Evolutionary conservation across 202 grass and related monocot species (phyloP).

Genomic region (Zoysia matrella): DNA sequence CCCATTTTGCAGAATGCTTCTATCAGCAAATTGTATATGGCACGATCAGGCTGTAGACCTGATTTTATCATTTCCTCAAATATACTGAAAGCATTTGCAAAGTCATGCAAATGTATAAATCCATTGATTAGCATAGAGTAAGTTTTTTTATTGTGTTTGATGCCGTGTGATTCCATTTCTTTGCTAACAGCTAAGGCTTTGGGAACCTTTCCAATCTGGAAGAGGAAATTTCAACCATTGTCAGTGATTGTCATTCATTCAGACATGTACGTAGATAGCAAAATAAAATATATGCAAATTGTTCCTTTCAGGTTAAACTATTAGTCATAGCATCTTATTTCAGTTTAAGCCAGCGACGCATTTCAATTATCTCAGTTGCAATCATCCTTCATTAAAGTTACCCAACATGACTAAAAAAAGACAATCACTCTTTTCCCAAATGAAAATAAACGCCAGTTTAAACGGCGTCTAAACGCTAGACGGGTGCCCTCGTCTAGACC

Average conservation of each 20-base stretch:
- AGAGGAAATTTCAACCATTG: constrained; percentile 10
- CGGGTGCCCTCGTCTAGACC: too few relatives aligned
- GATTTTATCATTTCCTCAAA: constrained; percentile 94
- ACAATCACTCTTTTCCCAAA: background rate
- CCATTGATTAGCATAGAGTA: constrained; percentile 98
- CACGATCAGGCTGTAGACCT: constrained; percentile 77
- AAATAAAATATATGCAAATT: background rate
- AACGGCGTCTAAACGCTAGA: too few relatives aligned
- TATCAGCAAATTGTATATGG: constrained; percentile 88
- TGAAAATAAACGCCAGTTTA: too few relatives aligned
- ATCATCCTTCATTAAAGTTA: background rate
- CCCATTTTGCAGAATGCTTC: constrained; percentile 96
- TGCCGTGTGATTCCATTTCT: constrained; percentile 78
- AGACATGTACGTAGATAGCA: background rate
- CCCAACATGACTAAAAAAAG: background rate
- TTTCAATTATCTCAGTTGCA: constrained; percentile 22
- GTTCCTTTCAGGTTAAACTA: background rate
- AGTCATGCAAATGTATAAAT: constrained; percentile 93
- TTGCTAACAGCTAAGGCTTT: constrained; percentile 82
- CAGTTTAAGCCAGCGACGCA: background rate
- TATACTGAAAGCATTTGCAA: constrained; percentile 87
- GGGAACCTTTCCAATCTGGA: constrained; percentile 81
- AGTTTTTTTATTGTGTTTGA: constrained; percentile 95
- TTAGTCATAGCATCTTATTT: background rate
- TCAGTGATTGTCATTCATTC: constrained; percentile 15